phyloP scores from a whole-genome alignment of 352 stramenopile species.

The Pythium oligandrum region DNA sequence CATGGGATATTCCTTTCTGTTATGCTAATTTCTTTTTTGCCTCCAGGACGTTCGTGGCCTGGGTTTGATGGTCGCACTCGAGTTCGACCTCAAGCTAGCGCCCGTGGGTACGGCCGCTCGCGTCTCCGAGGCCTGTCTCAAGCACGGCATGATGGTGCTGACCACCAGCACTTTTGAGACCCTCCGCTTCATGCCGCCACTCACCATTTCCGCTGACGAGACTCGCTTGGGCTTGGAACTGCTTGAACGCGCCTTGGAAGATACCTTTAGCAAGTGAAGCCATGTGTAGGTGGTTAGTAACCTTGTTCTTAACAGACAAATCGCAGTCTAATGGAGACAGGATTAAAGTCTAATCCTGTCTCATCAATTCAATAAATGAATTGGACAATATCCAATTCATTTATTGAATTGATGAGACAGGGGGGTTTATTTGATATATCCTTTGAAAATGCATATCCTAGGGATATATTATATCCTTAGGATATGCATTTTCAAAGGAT shows the following conservation, averaged over 20 bases:
- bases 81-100: slow-evolving; percentile 75
- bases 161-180: slow-evolving; percentile 91
- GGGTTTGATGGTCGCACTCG: slow-evolving; percentile 91
- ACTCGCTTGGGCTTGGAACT: slow-evolving; percentile 22
- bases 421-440: too few species aligned
- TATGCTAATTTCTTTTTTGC: slow-evolving; percentile 7
- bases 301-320: too few species aligned
- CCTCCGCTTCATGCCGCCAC: slow-evolving; percentile 89
- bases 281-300: too few species aligned
- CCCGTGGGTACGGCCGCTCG: slow-evolving; percentile 59
- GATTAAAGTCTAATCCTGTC: too few species aligned
- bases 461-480: too few species aligned
- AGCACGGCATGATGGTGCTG: slow-evolving; percentile 88
- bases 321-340: too few species aligned
- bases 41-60: slow-evolving; percentile 85
- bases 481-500: too few species aligned
- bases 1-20: slow-evolving; percentile 1
- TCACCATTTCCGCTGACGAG: slow-evolving; percentile 86
- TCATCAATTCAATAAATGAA: too few species aligned
- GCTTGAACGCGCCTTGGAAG: slow-evolving; percentile 44
- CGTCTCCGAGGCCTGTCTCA: slow-evolving; percentile 77
- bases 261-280: too few species aligned
- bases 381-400: too few species aligned
- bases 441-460: too few species aligned
- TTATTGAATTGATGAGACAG: too few species aligned